A percentile compares a stretch with the other conserved stretches of the same genome.
Conservation (phyloP, 2,329 filamentous ascomycete species). For the Cladosporium sp. region DNA sequence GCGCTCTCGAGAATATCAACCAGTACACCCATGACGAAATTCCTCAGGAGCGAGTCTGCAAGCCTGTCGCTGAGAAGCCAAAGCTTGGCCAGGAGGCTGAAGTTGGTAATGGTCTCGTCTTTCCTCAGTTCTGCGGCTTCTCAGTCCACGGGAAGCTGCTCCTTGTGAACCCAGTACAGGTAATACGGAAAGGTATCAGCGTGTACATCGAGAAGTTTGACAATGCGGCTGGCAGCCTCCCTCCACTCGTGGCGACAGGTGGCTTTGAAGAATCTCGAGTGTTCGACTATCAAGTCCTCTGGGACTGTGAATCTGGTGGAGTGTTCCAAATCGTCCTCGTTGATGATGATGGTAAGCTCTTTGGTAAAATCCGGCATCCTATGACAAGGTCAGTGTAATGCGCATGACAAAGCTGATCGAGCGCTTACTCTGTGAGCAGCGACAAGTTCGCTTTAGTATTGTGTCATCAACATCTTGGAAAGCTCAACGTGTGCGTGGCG, state of each 20-base stretch:
- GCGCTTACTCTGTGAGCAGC: no score
- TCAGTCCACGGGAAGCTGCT: no score
- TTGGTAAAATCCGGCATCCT: neutral
- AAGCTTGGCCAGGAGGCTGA: neutral
- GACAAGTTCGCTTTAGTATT: no score
- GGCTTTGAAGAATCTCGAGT: neutral
- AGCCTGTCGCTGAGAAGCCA: neutral
- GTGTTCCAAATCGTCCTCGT: neutral
- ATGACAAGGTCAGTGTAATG: neutral
- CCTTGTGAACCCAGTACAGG: neutral
- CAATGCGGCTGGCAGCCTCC: neutral
- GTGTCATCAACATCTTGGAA: no score
- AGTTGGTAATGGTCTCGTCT: no score
- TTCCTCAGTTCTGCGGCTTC: no score
- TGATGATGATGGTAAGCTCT: neutral
- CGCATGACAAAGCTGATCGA: no score
- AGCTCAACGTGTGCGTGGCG: no score
- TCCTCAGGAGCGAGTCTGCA: neutral
- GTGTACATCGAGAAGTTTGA: neutral
- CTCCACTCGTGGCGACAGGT: neutral
- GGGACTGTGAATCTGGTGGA: neutral
- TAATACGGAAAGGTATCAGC: neutral
- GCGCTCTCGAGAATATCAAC: neutral
- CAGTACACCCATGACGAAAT: neutral
- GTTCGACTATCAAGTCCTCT: neutral